Conservation (phyloP, 495 filamentous ascomycete species). For the Trichoderma virens region DNA sequence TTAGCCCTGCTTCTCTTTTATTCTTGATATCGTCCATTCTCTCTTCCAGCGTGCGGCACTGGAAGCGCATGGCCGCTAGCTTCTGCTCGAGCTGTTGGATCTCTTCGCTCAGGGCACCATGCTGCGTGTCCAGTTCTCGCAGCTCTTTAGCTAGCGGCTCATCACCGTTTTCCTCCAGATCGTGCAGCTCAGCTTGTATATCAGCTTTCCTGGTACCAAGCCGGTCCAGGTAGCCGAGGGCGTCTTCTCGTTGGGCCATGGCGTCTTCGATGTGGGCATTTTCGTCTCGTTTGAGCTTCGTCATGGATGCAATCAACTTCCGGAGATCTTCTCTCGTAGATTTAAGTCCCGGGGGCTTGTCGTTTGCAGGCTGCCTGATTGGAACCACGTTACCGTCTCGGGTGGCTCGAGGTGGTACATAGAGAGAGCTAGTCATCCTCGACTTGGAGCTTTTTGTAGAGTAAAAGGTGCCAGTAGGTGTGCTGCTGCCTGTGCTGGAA, state of each 20-base stretch:
- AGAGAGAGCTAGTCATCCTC: conserved; percentile 20
- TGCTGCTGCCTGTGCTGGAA: conserved; percentile 30
- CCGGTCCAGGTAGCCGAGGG: conserved; percentile 51
- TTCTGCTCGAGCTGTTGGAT: conserved; percentile 52
- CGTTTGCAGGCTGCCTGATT: conserved; percentile 50
- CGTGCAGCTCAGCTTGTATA: conserved; percentile 33
- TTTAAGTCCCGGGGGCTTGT: conserved; percentile 50
- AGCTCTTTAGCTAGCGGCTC: conserved; percentile 21
- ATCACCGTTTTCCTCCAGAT: conserved; percentile 31
- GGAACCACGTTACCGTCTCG: conserved; percentile 42
- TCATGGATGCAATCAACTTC: conserved; percentile 61
- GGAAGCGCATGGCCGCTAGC: conserved; percentile 59
- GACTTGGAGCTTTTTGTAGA: conserved; percentile 4
- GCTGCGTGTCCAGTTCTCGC: conserved; percentile 36
- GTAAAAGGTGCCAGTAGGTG: conserved; percentile 23
- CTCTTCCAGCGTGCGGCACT: conserved; percentile 51
- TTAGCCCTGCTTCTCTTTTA: conserved; percentile 40
- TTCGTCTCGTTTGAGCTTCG: conserved; percentile 67
- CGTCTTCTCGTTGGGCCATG: conserved; percentile 47
- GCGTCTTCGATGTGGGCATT: conserved; percentile 50
- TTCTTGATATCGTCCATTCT: conserved; percentile 60
- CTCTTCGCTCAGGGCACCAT: conserved; percentile 46
- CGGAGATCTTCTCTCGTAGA: conserved; percentile 66
- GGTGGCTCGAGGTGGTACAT: conserved; percentile 21
- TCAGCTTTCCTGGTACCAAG: conserved; percentile 48